A percentile compares a stretch with the other conserved stretches of the same genome.
Evolutionary conservation across 2,329 filamentous ascomycete species (phyloP).

Genomic region (Tolypocladium endophyticum): DNA sequence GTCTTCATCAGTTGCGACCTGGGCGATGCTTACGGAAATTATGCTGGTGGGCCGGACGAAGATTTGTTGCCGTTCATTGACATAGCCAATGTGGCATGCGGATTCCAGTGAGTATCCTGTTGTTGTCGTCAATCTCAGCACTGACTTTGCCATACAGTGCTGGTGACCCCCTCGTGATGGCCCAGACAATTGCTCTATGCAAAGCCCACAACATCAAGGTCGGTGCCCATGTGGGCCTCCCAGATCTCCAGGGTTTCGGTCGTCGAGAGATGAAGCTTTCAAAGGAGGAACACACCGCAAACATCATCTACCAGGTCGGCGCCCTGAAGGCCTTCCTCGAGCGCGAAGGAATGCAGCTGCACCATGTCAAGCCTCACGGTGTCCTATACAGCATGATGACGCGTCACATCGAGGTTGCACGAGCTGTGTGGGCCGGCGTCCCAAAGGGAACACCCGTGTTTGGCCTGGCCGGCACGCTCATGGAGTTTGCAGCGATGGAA

Average conservation of each 20-base stretch:
- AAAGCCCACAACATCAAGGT: constrained; percentile 7
- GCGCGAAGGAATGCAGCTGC: constrained; percentile 7
- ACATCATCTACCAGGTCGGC: constrained; percentile 9
- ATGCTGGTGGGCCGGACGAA: constrained; percentile 40
- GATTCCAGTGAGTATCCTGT: not conserved
- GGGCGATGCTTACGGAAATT: constrained; percentile 36
- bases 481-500: constrained; percentile 13
- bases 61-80: constrained; percentile 17
- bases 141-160: constrained; percentile 1
- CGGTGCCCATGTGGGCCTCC: constrained; percentile 8
- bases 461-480: constrained; percentile 14
- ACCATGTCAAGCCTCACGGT: constrained; percentile 12
- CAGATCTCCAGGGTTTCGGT: constrained; percentile 9
- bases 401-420: constrained; percentile 11
- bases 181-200: constrained; percentile 6
- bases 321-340: constrained; percentile 7
- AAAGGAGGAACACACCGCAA: constrained; percentile 7
- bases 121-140: not conserved
- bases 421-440: constrained; percentile 14
- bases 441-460: constrained; percentile 13
- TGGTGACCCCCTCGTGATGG: constrained; percentile 10
- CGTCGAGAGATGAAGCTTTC: constrained; percentile 10
- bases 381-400: constrained; percentile 18
- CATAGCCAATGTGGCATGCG: not conserved
- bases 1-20: constrained; percentile 31